Percentiles rank a stretch among this genome's conserved stretches.
Conservation (phyloP, 306 rosid species). For the Potentilla sterilis region DNA sequence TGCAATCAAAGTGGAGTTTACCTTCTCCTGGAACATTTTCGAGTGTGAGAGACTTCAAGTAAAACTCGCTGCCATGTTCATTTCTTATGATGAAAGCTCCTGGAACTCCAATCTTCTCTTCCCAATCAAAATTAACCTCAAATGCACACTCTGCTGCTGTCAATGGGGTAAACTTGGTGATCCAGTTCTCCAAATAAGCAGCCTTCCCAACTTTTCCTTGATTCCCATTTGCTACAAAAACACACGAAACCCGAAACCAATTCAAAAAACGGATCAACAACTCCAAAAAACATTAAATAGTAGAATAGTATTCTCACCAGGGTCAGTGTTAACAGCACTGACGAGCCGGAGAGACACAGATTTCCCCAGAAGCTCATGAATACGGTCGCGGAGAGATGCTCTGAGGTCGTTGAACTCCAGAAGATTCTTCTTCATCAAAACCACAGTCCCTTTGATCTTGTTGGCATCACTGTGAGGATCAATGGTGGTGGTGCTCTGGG, state of each 20-base stretch:
- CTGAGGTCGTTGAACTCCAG: conserved; percentile 62
- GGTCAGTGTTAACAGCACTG: conserved; percentile 44
- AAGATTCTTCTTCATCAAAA: conserved; percentile 74
- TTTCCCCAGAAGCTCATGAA: conserved; percentile 58
- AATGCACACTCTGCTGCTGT: conserved; percentile 51
- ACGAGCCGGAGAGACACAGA: conserved; percentile 55
- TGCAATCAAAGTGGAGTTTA: conserved; percentile 62
- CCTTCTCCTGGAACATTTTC: conserved; percentile 68
- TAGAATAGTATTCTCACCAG: conserved; percentile 32
- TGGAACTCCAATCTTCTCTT: conserved; percentile 51
- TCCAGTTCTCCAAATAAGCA: conserved; percentile 62
- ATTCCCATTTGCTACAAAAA: conserved; percentile 40
- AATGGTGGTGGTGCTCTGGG: conserved; percentile 15
- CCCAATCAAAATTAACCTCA: conserved; percentile 59
- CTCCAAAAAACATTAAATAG: neutral
- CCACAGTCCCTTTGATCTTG: conserved; percentile 53
- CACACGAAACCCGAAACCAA: neutral
- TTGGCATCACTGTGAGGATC: neutral
- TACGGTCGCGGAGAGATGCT: conserved; percentile 49
- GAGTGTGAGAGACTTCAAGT: conserved; percentile 56
- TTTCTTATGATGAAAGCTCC: conserved; percentile 73
- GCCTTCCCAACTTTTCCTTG: conserved; percentile 58
- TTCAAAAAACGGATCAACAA: neutral
- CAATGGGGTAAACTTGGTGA: conserved; percentile 36
- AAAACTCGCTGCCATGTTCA: conserved; percentile 66